phyloP scores from a whole-genome alignment of 805 yeast species.

The Kurtzmaniella fragi region DNA sequence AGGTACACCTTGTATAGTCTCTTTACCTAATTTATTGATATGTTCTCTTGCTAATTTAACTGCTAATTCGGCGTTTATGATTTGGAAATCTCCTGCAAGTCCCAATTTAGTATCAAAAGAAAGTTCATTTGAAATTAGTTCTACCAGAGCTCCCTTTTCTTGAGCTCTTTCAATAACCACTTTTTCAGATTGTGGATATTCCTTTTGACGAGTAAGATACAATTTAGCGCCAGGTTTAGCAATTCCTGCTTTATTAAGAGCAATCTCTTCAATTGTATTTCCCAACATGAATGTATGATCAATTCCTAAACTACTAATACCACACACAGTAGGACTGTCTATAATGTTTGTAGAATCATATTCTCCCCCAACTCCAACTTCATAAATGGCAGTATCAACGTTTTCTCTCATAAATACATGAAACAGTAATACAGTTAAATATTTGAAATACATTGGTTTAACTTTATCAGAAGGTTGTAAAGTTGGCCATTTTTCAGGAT shows the following conservation, averaged over 20 bases:
- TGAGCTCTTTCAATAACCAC: constrained; percentile 61
- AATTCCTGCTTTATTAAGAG: constrained; percentile 96
- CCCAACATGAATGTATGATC: constrained; percentile 91
- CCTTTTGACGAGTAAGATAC: constrained; percentile 54
- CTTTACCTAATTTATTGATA: constrained; percentile 41
- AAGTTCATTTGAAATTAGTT: constrained; percentile 21
- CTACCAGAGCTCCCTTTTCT: constrained; percentile 47
- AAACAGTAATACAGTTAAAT: constrained; percentile 81
- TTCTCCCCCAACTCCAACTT: constrained; percentile 98
- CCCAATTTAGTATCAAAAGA: constrained; percentile 52
- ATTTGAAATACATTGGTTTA: constrained; percentile 93
- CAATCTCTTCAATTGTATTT: constrained; percentile 77
- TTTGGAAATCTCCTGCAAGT: constrained; percentile 80
- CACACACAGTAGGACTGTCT: constrained; percentile 75
- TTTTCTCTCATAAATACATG: constrained; percentile 85
- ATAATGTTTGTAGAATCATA: constrained; percentile 94
- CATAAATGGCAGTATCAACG: constrained; percentile 91
- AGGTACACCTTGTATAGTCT: constrained; percentile 30
- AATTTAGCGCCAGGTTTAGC: constrained; percentile 69
- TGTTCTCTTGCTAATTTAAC: constrained; percentile 62
- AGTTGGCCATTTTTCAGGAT: constrained; percentile 54
- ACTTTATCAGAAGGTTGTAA: constrained; percentile 60
- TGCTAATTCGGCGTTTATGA: constrained; percentile 83
- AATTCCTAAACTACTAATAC: constrained; percentile 80
- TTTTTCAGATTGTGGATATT: constrained; percentile 45